Conservation (phyloP, 1,284 basidiomycete genomes). For the Rhodotorula mucilaginosa region DNA sequence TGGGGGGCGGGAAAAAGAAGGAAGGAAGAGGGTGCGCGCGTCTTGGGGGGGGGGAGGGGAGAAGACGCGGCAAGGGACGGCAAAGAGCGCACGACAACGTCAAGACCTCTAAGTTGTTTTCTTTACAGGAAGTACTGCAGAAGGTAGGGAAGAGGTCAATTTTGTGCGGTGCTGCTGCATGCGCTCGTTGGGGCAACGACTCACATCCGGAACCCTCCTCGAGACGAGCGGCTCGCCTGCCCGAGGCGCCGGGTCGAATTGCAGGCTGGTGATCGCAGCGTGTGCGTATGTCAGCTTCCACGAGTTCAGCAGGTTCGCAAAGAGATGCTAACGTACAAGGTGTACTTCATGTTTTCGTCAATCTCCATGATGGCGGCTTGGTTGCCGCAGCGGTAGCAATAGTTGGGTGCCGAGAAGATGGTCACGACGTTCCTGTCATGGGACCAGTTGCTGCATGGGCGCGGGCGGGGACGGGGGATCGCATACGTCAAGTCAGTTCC, state of each 20-base stretch:
- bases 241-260: slow-evolving; percentile 98
- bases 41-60: not conserved
- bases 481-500: not conserved
- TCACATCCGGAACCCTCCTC: slow-evolving; percentile 84
- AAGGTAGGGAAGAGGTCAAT: not conserved
- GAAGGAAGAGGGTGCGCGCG: not conserved
- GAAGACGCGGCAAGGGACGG: not conserved
- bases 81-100: not conserved
- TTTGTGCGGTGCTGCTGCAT: accelerated
- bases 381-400: slow-evolving; percentile 97
- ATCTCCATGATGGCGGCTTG: slow-evolving; percentile 99
- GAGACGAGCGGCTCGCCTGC: slow-evolving; percentile 98
- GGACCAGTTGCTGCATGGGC: slow-evolving; percentile 70
- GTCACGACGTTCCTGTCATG: slow-evolving; percentile 99
- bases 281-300: not conserved
- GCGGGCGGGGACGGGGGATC: too few relatives aligned
- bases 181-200: not conserved
- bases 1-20: not conserved
- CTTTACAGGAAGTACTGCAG: slow-evolving; percentile 38
- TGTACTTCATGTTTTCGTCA: slow-evolving; percentile 81
- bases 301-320: too few relatives aligned
- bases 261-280: slow-evolving; percentile 64
- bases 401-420: slow-evolving; percentile 96
- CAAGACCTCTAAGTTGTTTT: not conserved
- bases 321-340: slow-evolving; percentile 48